Conservation (phyloP, 345 rosid genomes). For the Moricandia arvensis region DNA sequence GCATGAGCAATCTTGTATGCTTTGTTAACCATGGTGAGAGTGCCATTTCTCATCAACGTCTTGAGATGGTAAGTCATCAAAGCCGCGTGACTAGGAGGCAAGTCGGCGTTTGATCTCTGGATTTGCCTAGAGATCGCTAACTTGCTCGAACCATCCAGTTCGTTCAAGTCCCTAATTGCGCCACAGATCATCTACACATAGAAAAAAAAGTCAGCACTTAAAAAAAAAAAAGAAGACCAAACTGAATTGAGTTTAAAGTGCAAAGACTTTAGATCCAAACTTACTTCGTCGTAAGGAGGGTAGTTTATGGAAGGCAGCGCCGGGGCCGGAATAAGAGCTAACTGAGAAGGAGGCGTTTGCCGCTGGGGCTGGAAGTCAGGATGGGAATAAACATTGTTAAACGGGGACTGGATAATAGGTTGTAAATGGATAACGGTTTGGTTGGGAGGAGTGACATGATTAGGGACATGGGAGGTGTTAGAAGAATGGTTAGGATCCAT, state of each 20-base stretch:
- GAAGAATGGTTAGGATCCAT: constrained; percentile 25
- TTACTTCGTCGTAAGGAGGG: constrained; percentile 34
- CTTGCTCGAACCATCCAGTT: constrained; percentile 76
- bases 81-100: constrained; percentile 54
- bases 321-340: background rate
- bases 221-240: background rate
- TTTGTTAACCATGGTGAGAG: constrained; percentile 54
- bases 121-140: constrained; percentile 70
- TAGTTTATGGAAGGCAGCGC: background rate
- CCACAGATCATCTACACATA: constrained; percentile 57
- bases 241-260: background rate
- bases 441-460: background rate
- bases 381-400: constrained; percentile 2
- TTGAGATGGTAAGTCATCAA: constrained; percentile 63
- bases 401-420: background rate
- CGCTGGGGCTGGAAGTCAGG: background rate
- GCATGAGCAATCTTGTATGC: constrained; percentile 56
- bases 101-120: constrained; percentile 41
- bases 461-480: background rate
- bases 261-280: constrained; percentile 1
- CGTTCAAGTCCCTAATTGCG: constrained; percentile 72
- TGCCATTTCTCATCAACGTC: constrained; percentile 55
- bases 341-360: background rate
- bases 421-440: background rate
- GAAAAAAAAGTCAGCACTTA: background rate